These are phyloP conservation scores for Pleurotus platypus DNA, from an alignment of 768 basidiomycete genomes.

Conservation along the genomic window DNA sequence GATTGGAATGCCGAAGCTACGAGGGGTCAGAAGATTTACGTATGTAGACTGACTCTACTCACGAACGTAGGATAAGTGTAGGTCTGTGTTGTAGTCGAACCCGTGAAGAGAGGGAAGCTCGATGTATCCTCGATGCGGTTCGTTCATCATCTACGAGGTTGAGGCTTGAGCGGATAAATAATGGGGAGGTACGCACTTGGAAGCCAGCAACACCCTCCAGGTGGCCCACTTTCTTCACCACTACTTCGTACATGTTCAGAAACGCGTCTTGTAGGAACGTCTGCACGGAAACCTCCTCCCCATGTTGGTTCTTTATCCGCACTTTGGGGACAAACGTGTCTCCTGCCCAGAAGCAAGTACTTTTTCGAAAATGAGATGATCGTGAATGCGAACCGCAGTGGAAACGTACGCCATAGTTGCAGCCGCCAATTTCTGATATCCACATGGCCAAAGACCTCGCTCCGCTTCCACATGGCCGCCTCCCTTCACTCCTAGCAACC, in stretches of 20 bases:
- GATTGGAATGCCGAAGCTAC: conserved; percentile 82
- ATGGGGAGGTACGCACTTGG: conserved; percentile 53
- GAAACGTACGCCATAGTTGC: conserved; percentile 81
- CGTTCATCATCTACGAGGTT: conserved; percentile 75
- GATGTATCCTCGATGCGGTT: conserved; percentile 93
- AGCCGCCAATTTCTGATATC: conserved; percentile 91
- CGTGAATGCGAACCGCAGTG: too few relatives aligned
- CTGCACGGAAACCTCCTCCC: conserved; percentile 64
- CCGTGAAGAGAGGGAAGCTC: conserved; percentile 74
- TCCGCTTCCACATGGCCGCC: conserved; percentile 76
- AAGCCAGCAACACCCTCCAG: conserved; percentile 84
- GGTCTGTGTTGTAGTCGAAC: conserved; percentile 93
- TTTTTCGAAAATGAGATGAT: conserved; percentile 21
- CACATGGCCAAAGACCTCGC: conserved; percentile 87
- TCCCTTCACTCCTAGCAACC: conserved; percentile 76
- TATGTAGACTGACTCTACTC: conserved; percentile 26
- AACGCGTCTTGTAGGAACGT: conserved; percentile 80
- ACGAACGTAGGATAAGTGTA: conserved; percentile 81
- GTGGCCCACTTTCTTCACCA: conserved; percentile 67
- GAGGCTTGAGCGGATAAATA: neutral
- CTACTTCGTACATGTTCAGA: conserved; percentile 67
- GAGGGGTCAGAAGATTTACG: neutral
- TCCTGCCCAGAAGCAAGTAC: conserved; percentile 93
- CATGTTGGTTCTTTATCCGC: conserved; percentile 41
- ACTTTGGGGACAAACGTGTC: conserved; percentile 82